Base-by-base conservation (phyloP, 345 rosid species). In the Rhodamnia rubescens region DNA sequence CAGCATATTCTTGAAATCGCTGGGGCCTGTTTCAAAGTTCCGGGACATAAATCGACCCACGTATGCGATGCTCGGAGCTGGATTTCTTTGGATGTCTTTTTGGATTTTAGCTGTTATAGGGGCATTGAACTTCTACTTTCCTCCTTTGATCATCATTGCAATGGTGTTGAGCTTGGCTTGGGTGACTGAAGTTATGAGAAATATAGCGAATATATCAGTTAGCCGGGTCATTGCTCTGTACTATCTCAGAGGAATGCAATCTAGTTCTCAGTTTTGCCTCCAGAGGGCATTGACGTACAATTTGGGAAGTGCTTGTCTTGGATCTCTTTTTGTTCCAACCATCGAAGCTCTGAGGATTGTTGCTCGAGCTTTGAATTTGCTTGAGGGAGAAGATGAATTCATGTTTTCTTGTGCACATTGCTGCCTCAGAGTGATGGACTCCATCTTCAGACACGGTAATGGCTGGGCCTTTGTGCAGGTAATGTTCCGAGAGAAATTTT, bases 401-500 rank as follows among this genome's bases (percentile, higher is more conserved):
- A 93, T 96, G 98, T 98, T 95, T 87, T 98, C 97, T 57, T 98
- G 99, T 82, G 99, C 99, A n/a, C 96, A 95, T 87, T 98, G 99
- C 82, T 96, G 99, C 84, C 99, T 98, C 54, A 86, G 82, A 52
- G 92, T 96, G 83, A 94, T 98, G 98, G 88, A 94, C 27, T 87
- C 90, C 69, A 91, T 98, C 86, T 98, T 98, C 91, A 90, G 90
- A 90, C 88, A 86, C 20, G 99, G 99, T 85, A 98, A 98, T 88
- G 93, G 99, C 81, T 96, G 99, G 99, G 99, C 99, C 85, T 98
- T 91, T 91, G 99, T 98, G 82, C 99, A 98, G 99, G 99, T 97
- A 89, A 32, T 69, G 13, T 18, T 40, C 78, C 36, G n/a, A 5
- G 22, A 21, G 52, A 56, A 69, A 1, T 4, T 58, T 52, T 32